A percentile compares a stretch with the other conserved stretches of the same genome.
Conservation (phyloP, 2,329 filamentous ascomycete genomes). For the Neodidymelliopsis sp. region DNA sequence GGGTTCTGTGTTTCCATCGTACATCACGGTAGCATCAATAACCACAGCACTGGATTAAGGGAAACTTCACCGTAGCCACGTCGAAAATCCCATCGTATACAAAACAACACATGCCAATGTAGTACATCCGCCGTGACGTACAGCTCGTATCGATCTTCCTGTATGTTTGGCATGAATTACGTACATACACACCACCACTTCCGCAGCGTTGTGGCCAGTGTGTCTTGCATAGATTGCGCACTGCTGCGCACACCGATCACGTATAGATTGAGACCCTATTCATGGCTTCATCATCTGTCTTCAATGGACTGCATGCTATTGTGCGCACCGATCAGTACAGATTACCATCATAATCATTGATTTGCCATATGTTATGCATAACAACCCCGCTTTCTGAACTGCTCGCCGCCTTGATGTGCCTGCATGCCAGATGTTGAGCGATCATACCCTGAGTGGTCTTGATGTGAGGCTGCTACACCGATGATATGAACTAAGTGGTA, state of each 20-base stretch:
- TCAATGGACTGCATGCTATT: neutral
- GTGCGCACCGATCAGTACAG: constrained; percentile 1
- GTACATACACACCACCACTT: neutral
- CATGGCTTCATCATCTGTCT: too few species aligned
- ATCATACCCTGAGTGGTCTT: neutral
- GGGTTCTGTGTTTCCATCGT: neutral
- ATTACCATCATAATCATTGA: neutral
- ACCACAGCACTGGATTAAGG: neutral
- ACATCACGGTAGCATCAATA: neutral
- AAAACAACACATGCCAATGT: neutral
- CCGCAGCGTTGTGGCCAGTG: neutral
- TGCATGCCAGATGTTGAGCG: constrained; percentile 4
- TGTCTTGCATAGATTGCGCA: constrained; percentile 3
- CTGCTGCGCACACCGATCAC: neutral
- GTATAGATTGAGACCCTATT: too few species aligned
- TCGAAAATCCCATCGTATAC: neutral
- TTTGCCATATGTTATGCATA: constrained; percentile 6
- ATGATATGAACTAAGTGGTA: neutral
- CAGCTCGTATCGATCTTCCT: neutral
- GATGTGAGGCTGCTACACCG: neutral
- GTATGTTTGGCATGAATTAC: neutral
- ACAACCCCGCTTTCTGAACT: constrained; percentile 10
- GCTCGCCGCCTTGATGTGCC: neutral
- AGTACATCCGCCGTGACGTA: neutral
- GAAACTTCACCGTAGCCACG: neutral